Conservation (phyloP, 805 yeast species). For the Lipomyces oligophaga region DNA sequence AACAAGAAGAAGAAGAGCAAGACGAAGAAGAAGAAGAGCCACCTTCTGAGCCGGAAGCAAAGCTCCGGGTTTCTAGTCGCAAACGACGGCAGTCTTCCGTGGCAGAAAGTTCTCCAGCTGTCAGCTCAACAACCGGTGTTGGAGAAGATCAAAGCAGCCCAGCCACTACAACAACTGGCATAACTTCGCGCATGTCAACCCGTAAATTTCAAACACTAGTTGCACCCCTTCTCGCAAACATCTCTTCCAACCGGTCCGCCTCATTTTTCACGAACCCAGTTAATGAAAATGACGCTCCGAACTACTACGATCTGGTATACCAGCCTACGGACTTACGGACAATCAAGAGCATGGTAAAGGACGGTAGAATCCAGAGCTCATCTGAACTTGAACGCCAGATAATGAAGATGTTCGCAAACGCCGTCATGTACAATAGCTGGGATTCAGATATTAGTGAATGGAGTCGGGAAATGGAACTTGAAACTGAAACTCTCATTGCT, state of each 20-base stretch:
- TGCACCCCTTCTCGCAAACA: conserved; percentile 56
- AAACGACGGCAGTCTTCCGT: conserved; percentile 6
- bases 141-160: conserved; percentile 8
- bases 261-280: conserved; percentile 73
- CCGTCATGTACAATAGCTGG: conserved; percentile 73
- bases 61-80: neutral
- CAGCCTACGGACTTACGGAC: conserved; percentile 67
- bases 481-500: conserved; percentile 49
- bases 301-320: conserved; percentile 57
- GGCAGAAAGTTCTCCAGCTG: neutral
- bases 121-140: conserved; percentile 1
- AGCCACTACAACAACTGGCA: conserved; percentile 19
- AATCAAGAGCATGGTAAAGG: conserved; percentile 54
- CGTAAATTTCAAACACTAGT: conserved; percentile 57
- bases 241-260: conserved; percentile 67
- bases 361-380: conserved; percentile 49
- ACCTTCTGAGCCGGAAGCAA: conserved; percentile 1
- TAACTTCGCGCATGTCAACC: conserved; percentile 39
- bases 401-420: conserved; percentile 76
- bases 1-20: conserved; percentile 11
- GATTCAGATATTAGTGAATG: conserved; percentile 58
- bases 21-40: conserved; percentile 11
- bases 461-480: conserved; percentile 68
- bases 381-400: conserved; percentile 63
- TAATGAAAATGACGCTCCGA: conserved; percentile 61